Conservation (phyloP, 768 basidiomycete species). For the Naematelia encephala region DNA sequence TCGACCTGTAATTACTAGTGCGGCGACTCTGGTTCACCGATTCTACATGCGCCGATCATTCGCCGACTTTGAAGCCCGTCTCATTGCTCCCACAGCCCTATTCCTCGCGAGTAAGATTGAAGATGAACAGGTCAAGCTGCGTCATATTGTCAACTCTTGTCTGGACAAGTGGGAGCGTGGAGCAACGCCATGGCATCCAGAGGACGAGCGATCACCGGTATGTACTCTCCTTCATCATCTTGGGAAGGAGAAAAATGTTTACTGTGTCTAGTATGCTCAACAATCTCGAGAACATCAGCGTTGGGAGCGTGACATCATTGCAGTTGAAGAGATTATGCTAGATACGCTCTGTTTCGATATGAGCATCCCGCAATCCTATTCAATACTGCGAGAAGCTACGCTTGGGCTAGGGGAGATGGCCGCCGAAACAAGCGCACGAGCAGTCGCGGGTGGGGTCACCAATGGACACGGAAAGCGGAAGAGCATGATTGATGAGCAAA, state of each 20-base stretch:
- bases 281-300: constrained; percentile 15
- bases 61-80: constrained; percentile 30
- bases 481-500: background rate
- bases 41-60: constrained; percentile 49
- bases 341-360: constrained; percentile 49
- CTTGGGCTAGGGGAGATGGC: constrained; percentile 6
- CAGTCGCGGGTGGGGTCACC: background rate
- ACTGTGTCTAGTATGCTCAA: constrained; percentile 1
- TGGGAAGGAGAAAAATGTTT: background rate
- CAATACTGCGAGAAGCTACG: constrained; percentile 10
- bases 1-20: constrained; percentile 26
- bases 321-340: constrained; percentile 43
- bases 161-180: constrained; percentile 22
- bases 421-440: background rate
- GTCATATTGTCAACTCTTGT: constrained; percentile 29
- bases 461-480: background rate
- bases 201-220: constrained; percentile 10
- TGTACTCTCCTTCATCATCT: background rate
- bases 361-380: constrained; percentile 34
- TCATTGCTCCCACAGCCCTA: constrained; percentile 39
- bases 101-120: constrained; percentile 49
- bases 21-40: constrained; percentile 42
- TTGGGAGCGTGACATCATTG: constrained; percentile 35
- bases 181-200: constrained; percentile 12
- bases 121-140: constrained; percentile 39